Conservation (phyloP, 768 basidiomycete genomes). For the Neoboletus subvelutipes region DNA sequence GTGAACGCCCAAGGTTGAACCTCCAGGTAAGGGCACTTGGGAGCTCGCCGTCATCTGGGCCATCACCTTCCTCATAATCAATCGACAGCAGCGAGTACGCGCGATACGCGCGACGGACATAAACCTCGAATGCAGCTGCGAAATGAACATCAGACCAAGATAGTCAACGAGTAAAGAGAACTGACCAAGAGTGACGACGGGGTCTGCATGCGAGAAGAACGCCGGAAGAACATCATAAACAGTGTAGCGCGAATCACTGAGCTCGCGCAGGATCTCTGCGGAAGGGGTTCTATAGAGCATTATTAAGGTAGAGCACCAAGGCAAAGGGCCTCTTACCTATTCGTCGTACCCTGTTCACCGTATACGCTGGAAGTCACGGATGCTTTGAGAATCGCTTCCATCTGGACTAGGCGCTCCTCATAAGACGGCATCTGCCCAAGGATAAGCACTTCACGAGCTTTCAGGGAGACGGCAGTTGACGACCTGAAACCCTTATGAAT, state of each 20-base stretch:
- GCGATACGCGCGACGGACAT: conserved; percentile 92
- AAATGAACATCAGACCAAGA: conserved; percentile 1
- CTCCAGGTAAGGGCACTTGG: conserved; percentile 87
- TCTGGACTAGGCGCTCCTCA: conserved; percentile 90
- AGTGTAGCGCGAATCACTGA: conserved; percentile 94
- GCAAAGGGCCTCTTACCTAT: conserved; percentile 45
- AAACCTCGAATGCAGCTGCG: conserved; percentile 91
- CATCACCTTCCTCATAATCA: conserved; percentile 93
- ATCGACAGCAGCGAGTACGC: conserved; percentile 90
- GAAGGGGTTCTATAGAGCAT: conserved; percentile 64
- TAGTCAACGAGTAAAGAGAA: conserved; percentile 3
- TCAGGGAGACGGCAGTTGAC: conserved; percentile 87
- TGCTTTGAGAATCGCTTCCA: conserved; percentile 89
- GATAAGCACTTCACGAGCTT: conserved; percentile 96
- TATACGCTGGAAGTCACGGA: conserved; percentile 88
- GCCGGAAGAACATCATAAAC: conserved; percentile 96
- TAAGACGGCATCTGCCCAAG: conserved; percentile 95
- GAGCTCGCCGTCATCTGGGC: conserved; percentile 76
- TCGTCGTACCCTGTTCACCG: conserved; percentile 70
- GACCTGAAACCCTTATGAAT: conserved; percentile 49
- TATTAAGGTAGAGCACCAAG: not conserved
- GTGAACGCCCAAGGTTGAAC: conserved; percentile 90
- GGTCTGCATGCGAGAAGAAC: conserved; percentile 88
- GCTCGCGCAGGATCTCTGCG: conserved; percentile 82
- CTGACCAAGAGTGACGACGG: conserved; percentile 80